Evolutionary conservation across 306 rosid genomes (phyloP), one percentile per base, ranked within the genome.

Genomic region (Amphicarpaea edgeworthii): DNA sequence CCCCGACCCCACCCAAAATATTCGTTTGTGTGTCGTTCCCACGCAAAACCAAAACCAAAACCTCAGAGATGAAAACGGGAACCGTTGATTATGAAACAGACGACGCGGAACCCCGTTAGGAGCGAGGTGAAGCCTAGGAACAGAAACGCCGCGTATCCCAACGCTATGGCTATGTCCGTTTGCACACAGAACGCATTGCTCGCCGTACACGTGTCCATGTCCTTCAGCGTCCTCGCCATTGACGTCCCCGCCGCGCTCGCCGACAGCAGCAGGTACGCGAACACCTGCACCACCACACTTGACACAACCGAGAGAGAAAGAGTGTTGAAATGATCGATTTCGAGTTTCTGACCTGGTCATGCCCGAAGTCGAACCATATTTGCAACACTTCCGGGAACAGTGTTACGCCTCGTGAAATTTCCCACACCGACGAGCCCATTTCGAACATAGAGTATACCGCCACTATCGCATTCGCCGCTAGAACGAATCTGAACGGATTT

Each of bases 341-440:
- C n/a, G n/a, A 28, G 32, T 28, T 28, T 30, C 37, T 30, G 37
- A 95, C 99, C 97, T 95, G 99, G 87, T 95, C 99, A 62, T 92
- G 99, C 78, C 97, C 92, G 81, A 95, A 95, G 75, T 95, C 99
- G 88, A 95, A 95, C 97, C 99, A 95, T 67, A 95, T 95, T 60
- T 95, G 99, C 21, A 95, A 47, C 20, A 85, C 78, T 84, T 95
- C 99, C 8, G 93, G 94, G 49, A 95, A 90, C n/a, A 95, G 77
- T 1, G 99, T 90, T 12, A 67, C 81, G 16, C 90, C 97, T 88
- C 97, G 83, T 1, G 97, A 92, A 47, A 95, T 89, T 72, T 95
- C 99, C 99, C 99, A 95, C 67, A 92, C 97, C 14, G 96, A 85
- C 7, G 92, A 93, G 8, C 85, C 89, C 93, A 90, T 81, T 83